Evolutionary conservation across 148 eudicot species (phyloP).

Genomic region (Rhododendron ovatum): DNA sequence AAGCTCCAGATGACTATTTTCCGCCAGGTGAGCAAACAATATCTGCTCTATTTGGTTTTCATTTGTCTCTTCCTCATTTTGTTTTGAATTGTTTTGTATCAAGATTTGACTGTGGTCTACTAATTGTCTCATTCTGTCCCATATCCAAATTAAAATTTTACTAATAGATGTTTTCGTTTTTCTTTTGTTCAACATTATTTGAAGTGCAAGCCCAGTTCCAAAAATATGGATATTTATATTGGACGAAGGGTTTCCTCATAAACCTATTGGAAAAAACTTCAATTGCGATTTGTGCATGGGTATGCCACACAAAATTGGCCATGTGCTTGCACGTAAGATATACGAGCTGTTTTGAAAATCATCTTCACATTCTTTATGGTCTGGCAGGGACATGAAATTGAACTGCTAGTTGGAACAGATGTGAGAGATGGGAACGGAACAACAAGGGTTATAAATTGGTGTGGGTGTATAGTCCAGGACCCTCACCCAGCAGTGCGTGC

Average conservation of each 20-base stretch:
- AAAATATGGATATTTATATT: neutral
- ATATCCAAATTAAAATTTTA: neutral
- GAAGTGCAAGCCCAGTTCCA: neutral
- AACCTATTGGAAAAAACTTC: neutral
- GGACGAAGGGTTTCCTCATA: neutral
- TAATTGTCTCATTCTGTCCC: neutral
- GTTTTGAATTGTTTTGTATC: neutral
- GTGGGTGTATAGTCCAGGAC: slow-evolving; percentile 88
- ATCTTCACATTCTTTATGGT: slow-evolving; percentile 11
- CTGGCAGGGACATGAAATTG: slow-evolving; percentile 75
- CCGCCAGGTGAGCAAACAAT: slow-evolving; percentile 58
- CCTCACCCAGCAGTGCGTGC: slow-evolving; percentile 94
- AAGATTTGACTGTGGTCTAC: neutral
- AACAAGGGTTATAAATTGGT: slow-evolving; percentile 80
- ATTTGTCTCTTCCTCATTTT: neutral
- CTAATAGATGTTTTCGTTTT: neutral
- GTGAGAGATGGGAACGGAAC: slow-evolving; percentile 92
- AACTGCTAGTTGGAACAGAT: slow-evolving; percentile 83
- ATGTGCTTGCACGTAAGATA: neutral
- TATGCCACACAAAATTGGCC: neutral
- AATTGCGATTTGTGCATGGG: neutral
- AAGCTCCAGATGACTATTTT: slow-evolving; percentile 69
- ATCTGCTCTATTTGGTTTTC: neutral
- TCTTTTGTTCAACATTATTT: neutral
- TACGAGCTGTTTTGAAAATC: neutral